Percentiles rank a stretch among this genome's conserved stretches.
Evolutionary conservation across 2,329 filamentous ascomycete species (phyloP).

Genomic region (Colletotrichum liriopes): DNA sequence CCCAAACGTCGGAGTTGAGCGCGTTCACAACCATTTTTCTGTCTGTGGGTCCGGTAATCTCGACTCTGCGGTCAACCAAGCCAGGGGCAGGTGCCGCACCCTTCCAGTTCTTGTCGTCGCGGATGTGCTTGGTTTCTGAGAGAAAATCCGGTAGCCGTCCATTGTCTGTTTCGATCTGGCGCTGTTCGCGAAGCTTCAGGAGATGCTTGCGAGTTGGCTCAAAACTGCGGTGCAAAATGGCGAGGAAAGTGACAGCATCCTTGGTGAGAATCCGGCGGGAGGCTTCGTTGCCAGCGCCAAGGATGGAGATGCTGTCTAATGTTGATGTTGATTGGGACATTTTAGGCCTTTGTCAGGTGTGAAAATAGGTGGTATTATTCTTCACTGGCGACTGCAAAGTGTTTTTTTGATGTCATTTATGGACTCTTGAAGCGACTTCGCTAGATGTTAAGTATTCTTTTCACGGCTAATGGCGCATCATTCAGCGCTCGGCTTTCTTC

Average conservation of each 20-base stretch:
- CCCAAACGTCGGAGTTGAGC: conserved; percentile 91
- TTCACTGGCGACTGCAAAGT: background rate
- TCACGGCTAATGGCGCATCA: background rate
- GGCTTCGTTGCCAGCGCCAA: conserved; percentile 79
- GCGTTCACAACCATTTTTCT: conserved; percentile 97
- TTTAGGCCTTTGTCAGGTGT: background rate
- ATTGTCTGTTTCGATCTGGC: conserved; percentile 89
- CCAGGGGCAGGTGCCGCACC: conserved; percentile 88
- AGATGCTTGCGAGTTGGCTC: conserved; percentile 85
- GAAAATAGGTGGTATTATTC: too few species aligned
- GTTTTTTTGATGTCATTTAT: background rate
- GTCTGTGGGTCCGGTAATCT: conserved; percentile 93
- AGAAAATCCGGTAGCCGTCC: conserved; percentile 88
- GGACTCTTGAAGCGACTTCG: background rate
- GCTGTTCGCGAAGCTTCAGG: conserved; percentile 82
- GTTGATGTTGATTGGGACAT: conserved; percentile 27
- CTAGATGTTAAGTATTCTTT: conserved; percentile 16
- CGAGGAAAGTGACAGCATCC: conserved; percentile 86
- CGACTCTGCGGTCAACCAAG: conserved; percentile 86
- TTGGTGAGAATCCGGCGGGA: conserved; percentile 87
- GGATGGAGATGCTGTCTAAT: conserved; percentile 76
- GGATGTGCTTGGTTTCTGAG: conserved; percentile 89
- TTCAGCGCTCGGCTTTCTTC: conserved; percentile 19
- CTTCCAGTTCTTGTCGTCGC: conserved; percentile 89
- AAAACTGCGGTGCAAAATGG: conserved; percentile 89